Evolutionary conservation across 306 rosid species (phyloP).

Genomic region (Casuarina glauca): DNA sequence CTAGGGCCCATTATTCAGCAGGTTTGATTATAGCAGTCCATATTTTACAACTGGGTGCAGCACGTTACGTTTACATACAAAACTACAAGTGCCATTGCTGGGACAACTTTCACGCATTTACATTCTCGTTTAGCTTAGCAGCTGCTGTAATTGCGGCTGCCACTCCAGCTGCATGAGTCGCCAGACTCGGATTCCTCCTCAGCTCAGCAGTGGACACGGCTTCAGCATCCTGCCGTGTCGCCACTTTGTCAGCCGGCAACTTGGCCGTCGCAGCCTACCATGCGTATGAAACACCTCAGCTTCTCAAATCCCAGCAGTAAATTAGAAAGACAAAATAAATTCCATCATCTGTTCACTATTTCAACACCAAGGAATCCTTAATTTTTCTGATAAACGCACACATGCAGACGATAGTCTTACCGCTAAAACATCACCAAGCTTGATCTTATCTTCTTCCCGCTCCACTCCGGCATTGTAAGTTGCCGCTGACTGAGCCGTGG

Average conservation of each 20-base stretch:
- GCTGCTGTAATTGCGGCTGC: slow-evolving; percentile 65
- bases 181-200: slow-evolving; percentile 45
- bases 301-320: too few relatives aligned
- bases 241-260: slow-evolving; percentile 54
- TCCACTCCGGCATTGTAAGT: slow-evolving; percentile 40
- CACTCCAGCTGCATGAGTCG: slow-evolving; percentile 54
- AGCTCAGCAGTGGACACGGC: slow-evolving; percentile 62
- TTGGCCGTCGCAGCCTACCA: slow-evolving; percentile 47
- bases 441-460: slow-evolving; percentile 48
- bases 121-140: slow-evolving; percentile 57
- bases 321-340: too few relatives aligned
- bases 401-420: slow-evolving; percentile 4
- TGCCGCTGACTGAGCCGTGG: slow-evolving; percentile 62
- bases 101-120: neutral
- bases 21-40: too few relatives aligned
- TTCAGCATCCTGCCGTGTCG: slow-evolving; percentile 54
- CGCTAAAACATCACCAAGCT: slow-evolving; percentile 47
- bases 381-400: neutral
- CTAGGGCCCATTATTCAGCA: too few relatives aligned
- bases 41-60: too few relatives aligned
- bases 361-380: neutral
- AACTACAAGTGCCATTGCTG: too few relatives aligned
- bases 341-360: neutral
- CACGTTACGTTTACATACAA: too few relatives aligned
- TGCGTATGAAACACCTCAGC: too few relatives aligned